Percentiles rank a stretch among this genome's conserved stretches.
These are phyloP conservation scores for Chrysanthemum makinoi DNA, from an alignment of 129 eudicot species.

Conservation along the genomic window DNA sequence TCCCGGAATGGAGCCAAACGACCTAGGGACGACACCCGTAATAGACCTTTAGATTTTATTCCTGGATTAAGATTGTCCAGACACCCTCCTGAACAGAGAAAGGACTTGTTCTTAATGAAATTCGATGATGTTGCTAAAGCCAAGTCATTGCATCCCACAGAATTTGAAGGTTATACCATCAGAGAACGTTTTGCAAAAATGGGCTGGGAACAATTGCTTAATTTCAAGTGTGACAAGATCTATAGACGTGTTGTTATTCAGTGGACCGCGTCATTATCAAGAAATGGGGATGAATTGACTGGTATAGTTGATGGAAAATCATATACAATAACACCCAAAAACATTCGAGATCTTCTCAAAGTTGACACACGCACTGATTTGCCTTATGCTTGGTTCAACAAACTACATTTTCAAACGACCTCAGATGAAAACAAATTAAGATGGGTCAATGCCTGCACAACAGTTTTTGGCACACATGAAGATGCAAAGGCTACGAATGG, in stretches of 20 bases:
- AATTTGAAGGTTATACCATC: constrained; percentile 14
- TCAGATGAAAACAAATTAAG: neutral
- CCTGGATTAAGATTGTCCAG: neutral
- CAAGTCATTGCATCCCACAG: constrained; percentile 5
- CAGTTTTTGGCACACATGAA: neutral
- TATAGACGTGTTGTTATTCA: constrained; percentile 8
- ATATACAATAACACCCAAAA: constrained; percentile 2
- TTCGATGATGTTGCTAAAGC: neutral
- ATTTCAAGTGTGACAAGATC: constrained; percentile 6
- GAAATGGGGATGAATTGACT: constrained; percentile 10
- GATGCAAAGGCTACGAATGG: neutral
- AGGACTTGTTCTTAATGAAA: neutral
- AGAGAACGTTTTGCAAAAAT: constrained; percentile 15
- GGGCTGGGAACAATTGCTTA: constrained; percentile 20
- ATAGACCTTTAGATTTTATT: neutral
- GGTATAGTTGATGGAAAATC: constrained; percentile 13
- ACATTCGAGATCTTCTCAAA: constrained; percentile 1
- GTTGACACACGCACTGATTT: constrained; percentile 7
- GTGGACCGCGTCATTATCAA: neutral
- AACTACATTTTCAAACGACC: neutral
- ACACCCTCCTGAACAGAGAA: neutral
- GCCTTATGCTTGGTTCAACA: neutral
- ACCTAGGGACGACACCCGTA: no score
- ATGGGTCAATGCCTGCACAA: neutral
- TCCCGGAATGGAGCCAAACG: no score